Percentiles rank a stretch among this genome's conserved stretches.
Conservation (phyloP, 2,329 filamentous ascomycete species). For the Ophiostoma quercus region DNA sequence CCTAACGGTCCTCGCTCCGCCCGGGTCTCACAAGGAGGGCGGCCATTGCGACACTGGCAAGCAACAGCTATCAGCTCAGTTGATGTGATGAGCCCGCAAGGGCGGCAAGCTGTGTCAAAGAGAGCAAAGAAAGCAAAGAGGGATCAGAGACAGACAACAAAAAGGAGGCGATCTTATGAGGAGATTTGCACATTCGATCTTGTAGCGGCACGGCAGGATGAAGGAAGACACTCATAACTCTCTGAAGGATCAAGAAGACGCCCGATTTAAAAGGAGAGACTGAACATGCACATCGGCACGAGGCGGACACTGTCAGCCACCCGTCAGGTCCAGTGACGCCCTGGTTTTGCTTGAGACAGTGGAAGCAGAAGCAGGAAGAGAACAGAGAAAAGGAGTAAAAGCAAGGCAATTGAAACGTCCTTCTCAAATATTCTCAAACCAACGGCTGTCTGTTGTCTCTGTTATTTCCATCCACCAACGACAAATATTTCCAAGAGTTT, state of each 20-base stretch:
- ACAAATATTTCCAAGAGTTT: background rate
- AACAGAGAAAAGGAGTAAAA: background rate
- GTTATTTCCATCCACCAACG: too few relatives aligned
- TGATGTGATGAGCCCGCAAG: constrained; percentile 1
- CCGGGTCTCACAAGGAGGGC: constrained; percentile 20
- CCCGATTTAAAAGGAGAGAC: too few relatives aligned
- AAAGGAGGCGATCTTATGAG: background rate
- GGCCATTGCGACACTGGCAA: background rate
- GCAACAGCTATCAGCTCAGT: background rate
- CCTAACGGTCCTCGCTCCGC: constrained; percentile 18
- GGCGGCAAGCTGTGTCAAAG: background rate
- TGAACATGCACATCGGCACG: background rate
- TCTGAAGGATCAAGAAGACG: too few relatives aligned
- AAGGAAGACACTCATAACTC: background rate
- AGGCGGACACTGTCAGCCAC: background rate
- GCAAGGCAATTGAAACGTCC: background rate
- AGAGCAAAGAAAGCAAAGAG: background rate
- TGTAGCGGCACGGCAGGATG: background rate
- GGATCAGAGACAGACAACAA: background rate
- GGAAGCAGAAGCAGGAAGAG: background rate
- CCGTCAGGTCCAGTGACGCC: background rate
- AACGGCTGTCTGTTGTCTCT: background rate
- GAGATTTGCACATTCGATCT: background rate
- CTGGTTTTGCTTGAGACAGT: background rate
- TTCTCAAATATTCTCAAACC: background rate